These are phyloP conservation scores for Cystobasidiaceae sp. DNA, from an alignment of 1,284 basidiomycete species.

Conservation along the genomic window DNA sequence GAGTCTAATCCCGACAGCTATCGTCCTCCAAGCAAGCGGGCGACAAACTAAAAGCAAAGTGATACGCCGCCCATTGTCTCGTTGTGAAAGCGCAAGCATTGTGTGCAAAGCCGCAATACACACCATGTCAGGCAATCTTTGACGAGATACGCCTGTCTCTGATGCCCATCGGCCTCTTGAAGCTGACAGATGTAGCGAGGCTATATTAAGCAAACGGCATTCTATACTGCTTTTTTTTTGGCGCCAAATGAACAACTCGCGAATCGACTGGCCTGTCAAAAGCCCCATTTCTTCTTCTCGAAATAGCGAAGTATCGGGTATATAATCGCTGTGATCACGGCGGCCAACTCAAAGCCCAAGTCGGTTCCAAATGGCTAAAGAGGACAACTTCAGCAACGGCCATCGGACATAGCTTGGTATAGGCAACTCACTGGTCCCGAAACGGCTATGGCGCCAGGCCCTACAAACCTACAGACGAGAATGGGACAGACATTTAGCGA, in stretches of 20 bases:
- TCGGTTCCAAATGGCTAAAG: neutral
- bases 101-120: neutral
- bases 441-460: neutral
- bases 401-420: neutral
- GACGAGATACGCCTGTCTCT: too few species aligned
- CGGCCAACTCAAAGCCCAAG: slow-evolving; percentile 29
- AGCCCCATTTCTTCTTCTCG: slow-evolving; percentile 28
- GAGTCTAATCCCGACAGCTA: neutral
- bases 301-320: slow-evolving; percentile 15
- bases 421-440: neutral
- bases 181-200: too few species aligned
- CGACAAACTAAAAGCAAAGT: neutral
- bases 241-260: neutral
- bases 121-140: neutral
- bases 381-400: neutral
- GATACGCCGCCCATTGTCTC: neutral
- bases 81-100: neutral
- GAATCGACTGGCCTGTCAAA: neutral
- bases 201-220: too few species aligned
- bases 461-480: slow-evolving; percentile 1
- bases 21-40: neutral
- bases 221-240: neutral
- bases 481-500: neutral
- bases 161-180: too few species aligned
- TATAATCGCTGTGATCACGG: neutral